Base-by-base conservation (phyloP, 2,329 filamentous ascomycete genomes). In the Plectosphaerella sp. region DNA sequence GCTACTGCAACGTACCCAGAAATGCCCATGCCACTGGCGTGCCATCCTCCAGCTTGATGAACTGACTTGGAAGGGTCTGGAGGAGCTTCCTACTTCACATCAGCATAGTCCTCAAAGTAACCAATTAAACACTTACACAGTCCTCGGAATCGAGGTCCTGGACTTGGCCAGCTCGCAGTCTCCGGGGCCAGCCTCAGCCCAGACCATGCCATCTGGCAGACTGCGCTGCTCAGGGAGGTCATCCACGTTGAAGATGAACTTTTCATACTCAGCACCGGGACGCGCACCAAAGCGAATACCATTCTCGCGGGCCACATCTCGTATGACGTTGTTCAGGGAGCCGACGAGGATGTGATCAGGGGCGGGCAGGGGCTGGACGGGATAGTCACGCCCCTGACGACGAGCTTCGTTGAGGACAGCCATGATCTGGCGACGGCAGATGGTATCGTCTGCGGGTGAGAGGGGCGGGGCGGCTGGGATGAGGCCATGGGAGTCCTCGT, bases 1-100 rank as follows among this genome's bases (percentile, higher is more conserved):
- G 37, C 22, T 11, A 47, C 58, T 28, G 22, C 22, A 22, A 22
- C 22, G 22, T 51, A 73, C 76, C 74, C 5, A 82, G 62, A 48
- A 89, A 87, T 0, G 77, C 79, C 87, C 87, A 90, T 0, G 84
- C 82, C 5, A 89, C 68, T 0, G 78, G 74, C 1, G 68, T 75
- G 1, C 72, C 74, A 16, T 78, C 72, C 1, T 65, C 61, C 0
- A 72, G 62, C 49, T 76, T 74, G 18, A 84, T 66, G 2, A 73
- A 69, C 37, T 73, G 63, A 55, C 72, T 80, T 3, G 77, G 78
- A 42, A 79, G 68, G 20, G 64, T 62, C 53, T 68, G 59, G 24
- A 79, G 63, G 12, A 68, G 77, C 10, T 72, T 65, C 56, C 72
- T 77, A 35, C 12, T 28, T 16, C 3, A 36, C 46, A 25, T 54